phyloP scores from a whole-genome alignment of 495 filamentous ascomycete species.

The Monascus purpureus region DNA sequence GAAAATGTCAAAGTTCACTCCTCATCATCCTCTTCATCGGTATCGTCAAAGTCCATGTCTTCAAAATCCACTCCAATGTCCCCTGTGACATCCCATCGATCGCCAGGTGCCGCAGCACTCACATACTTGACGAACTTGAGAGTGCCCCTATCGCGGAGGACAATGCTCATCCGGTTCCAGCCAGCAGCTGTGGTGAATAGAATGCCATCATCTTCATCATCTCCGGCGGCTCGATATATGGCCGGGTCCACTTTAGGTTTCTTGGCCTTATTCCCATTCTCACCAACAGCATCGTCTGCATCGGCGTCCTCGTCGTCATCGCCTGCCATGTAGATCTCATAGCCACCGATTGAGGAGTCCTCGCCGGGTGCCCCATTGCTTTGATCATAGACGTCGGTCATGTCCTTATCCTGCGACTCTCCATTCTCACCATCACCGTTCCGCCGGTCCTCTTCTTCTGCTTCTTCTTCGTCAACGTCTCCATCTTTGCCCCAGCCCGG shows the following conservation, averaged over 20 bases:
- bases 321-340: slow-evolving; percentile 85
- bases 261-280: slow-evolving; percentile 12
- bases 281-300: slow-evolving; percentile 12
- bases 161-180: slow-evolving; percentile 84
- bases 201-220: slow-evolving; percentile 79
- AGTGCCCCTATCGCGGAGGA: slow-evolving; percentile 72
- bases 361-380: slow-evolving; percentile 18
- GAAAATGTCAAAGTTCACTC: no score
- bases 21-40: slow-evolving; percentile 26
- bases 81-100: slow-evolving; percentile 83
- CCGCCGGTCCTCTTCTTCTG: slow-evolving; percentile 10
- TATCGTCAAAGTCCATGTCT: slow-evolving; percentile 30
- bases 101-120: slow-evolving; percentile 63
- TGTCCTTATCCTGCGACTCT: slow-evolving; percentile 2
- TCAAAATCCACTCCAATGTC: slow-evolving; percentile 36
- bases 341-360: slow-evolving; percentile 58
- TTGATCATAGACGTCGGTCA: slow-evolving; percentile 12
- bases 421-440: slow-evolving; percentile 15
- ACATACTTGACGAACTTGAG: slow-evolving; percentile 96
- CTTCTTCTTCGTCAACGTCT: slow-evolving; percentile 38
- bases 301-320: slow-evolving; percentile 56
- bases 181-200: slow-evolving; percentile 75
- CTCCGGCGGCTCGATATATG: slow-evolving; percentile 60
- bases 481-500: slow-evolving; percentile 67
- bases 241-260: slow-evolving; percentile 51